A percentile compares a stretch with the other conserved stretches of the same genome.
Conservation (phyloP, 192 early-diverging fungal species). For the Mortierella hygrophila region DNA sequence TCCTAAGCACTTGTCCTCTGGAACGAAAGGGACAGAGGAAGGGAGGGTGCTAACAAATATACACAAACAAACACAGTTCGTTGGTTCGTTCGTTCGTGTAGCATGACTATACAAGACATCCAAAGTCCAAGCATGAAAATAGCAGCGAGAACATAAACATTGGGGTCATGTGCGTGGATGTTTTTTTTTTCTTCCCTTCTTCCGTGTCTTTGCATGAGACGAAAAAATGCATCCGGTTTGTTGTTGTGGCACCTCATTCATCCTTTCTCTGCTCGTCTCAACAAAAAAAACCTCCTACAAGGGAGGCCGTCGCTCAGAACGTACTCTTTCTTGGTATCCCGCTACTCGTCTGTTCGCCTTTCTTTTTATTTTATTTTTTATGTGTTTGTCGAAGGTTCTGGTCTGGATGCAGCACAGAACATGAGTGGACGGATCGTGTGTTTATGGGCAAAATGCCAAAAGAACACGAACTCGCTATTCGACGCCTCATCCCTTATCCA, state of each 20-base stretch:
- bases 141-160: too few species aligned
- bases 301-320: not conserved
- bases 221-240: too few species aligned
- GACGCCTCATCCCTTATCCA: not conserved
- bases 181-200: too few species aligned
- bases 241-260: not conserved
- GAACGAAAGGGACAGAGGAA: too few species aligned
- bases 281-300: not conserved
- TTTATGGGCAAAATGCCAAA: not conserved
- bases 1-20: not conserved
- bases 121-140: not conserved
- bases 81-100: slow-evolving; percentile 7
- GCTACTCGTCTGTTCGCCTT: not conserved
- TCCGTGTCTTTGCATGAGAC: too few species aligned
- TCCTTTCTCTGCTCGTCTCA: not conserved
- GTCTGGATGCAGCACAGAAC: not conserved
- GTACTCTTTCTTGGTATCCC: not conserved
- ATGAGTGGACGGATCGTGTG: too few species aligned
- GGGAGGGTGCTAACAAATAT: not conserved
- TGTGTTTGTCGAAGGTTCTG: not conserved
- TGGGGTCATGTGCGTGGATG: too few species aligned
- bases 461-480: not conserved
- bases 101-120: slow-evolving; percentile 3
- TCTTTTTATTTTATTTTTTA: not conserved
- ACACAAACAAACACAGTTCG: not conserved